Evolutionary conservation across 2,329 filamentous ascomycete species (phyloP), one percentile per base, ranked within the genome.

Genomic region (Colletotrichum kahawae): DNA sequence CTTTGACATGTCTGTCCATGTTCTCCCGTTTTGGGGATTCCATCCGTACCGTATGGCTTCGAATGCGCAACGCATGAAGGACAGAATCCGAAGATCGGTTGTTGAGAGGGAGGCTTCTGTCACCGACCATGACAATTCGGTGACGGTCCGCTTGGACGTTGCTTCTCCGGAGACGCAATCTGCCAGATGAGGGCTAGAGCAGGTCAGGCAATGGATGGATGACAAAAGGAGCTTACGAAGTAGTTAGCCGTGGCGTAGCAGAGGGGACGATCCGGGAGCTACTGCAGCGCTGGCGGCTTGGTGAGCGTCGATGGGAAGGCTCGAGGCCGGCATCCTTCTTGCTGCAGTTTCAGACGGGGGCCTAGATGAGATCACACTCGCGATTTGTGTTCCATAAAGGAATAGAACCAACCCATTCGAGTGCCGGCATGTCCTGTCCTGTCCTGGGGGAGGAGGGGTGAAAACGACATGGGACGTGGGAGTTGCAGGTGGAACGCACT

Each of bases 211-310:
- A 51, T 36, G 34, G 10, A 51, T 36, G 34, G 10, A 18, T 48
- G 38, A 48, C 24, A 27, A 27, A 27, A 27, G 24, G 24, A 27
- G 24, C 5, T 27, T 27, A 33, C 31, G 31, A 33, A 33, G 29
- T 59, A 27, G 56, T 27, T 29, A 51, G 43, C 43, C 43, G 43
- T 62, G 56, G 34, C 43, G n/a, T 63, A 34, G 29, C 31, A 67
- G 63, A 56, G 21, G 54, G 54, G 54, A 48, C 72, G 69, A 75
- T 64, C 72, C 43, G 63, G 72, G 72, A 71, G 57, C 72, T 67
- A 74, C 56, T 62, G 57, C 38, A 36, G 67, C 24, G 57, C 56
- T 38, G 67, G 31, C 31, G 48, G 18, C 36, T 13, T 29, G 31
- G 57, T 31, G 29, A 70, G 57, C 51, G 43, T 29, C 29, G 38